Conservation (phyloP, 768 basidiomycete species). For the Hypholoma fasciculare region DNA sequence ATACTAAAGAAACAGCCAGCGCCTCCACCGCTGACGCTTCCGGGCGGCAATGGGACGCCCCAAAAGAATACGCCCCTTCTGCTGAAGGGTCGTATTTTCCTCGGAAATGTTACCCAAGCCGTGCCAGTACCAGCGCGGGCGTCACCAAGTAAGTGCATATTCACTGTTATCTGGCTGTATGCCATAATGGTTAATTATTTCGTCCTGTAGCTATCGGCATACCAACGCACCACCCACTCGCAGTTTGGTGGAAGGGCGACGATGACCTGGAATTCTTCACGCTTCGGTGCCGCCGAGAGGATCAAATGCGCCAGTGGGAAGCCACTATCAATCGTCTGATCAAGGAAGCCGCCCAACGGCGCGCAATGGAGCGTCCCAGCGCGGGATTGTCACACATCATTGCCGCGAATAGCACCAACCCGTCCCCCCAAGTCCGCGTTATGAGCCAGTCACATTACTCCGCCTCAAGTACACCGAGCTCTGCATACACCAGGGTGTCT, state of each 20-base stretch:
- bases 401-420: slow-evolving; percentile 42
- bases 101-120: slow-evolving; percentile 92
- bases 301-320: slow-evolving; percentile 93
- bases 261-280: slow-evolving; percentile 94
- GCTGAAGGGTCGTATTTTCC: slow-evolving; percentile 94
- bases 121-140: slow-evolving; percentile 57
- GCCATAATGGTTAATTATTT: slow-evolving; percentile 2
- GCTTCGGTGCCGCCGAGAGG: slow-evolving; percentile 88
- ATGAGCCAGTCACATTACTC: slow-evolving; percentile 31
- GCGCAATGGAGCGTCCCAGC: slow-evolving; percentile 57
- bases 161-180: slow-evolving; percentile 11
- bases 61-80: slow-evolving; percentile 83
- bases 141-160: slow-evolving; percentile 53
- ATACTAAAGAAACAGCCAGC: slow-evolving; percentile 81
- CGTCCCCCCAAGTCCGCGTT: slow-evolving; percentile 35
- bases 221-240: slow-evolving; percentile 71
- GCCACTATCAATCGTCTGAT: slow-evolving; percentile 86
- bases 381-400: slow-evolving; percentile 48
- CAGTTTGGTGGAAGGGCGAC: slow-evolving; percentile 94
- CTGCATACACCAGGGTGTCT: slow-evolving; percentile 32
- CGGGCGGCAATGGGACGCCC: slow-evolving; percentile 53
- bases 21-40: slow-evolving; percentile 44
- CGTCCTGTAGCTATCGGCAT: slow-evolving; percentile 41
- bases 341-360: slow-evolving; percentile 67
- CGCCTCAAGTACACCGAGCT: slow-evolving; percentile 23